These are phyloP conservation scores for Xylaria sp. DNA, from an alignment of 2,329 filamentous ascomycete species.

Conservation along the genomic window DNA sequence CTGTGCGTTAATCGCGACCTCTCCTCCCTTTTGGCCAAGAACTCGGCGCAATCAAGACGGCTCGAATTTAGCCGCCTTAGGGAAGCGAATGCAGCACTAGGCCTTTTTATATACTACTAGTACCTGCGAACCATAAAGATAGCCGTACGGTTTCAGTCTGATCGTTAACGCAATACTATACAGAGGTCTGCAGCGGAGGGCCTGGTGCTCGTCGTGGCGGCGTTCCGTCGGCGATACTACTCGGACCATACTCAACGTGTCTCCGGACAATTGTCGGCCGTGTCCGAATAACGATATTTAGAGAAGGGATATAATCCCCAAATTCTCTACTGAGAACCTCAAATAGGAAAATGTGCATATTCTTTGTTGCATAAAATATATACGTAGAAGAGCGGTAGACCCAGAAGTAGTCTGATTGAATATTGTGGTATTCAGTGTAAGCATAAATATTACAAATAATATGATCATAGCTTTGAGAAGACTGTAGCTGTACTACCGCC, in stretches of 20 bases:
- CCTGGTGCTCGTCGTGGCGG: neutral
- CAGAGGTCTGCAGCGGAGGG: neutral
- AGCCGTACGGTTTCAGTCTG: neutral
- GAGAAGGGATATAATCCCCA: too few species aligned
- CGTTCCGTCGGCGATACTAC: neutral
- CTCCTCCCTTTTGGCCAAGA: neutral
- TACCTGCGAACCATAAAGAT: slow-evolving; percentile 2
- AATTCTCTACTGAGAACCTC: too few species aligned
- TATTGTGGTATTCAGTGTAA: neutral
- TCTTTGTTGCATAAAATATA: too few species aligned
- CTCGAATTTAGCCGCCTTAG: slow-evolving; percentile 25
- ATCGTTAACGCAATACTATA: neutral
- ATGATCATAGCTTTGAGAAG: slow-evolving; percentile 69
- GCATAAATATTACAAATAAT: neutral
- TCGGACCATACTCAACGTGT: neutral
- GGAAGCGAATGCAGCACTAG: slow-evolving; percentile 13
- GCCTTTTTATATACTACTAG: slow-evolving; percentile 2
- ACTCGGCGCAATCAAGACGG: slow-evolving; percentile 17
- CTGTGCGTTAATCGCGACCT: neutral
- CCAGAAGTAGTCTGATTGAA: neutral
- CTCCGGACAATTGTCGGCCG: too few species aligned
- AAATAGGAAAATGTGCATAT: too few species aligned
- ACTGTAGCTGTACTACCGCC: slow-evolving; percentile 72
- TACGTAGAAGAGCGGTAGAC: neutral
- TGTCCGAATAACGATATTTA: too few species aligned